Evolutionary conservation across 345 rosid genomes (phyloP).

Genomic region (Chamaenerion angustifolium): DNA sequence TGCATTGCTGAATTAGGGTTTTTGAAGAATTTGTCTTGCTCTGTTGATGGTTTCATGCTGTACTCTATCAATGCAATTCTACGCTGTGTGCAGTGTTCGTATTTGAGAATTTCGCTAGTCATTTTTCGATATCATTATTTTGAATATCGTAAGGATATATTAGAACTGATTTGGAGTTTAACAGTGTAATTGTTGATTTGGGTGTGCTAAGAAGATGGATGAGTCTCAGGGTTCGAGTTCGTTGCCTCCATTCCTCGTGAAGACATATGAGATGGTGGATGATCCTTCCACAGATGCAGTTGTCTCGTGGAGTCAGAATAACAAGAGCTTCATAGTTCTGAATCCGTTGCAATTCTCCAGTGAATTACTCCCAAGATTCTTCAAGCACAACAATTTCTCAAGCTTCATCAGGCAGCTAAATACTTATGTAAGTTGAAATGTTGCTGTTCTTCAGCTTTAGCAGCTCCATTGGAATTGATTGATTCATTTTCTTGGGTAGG

Average conservation of each 20-base stretch:
- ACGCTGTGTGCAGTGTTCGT: too few relatives aligned
- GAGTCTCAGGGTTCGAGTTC: slow-evolving; percentile 59
- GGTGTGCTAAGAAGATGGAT: slow-evolving; percentile 32
- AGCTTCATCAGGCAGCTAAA: slow-evolving; percentile 98
- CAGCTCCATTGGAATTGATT: slow-evolving; percentile 1
- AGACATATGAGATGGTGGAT: slow-evolving; percentile 89
- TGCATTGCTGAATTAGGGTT: too few relatives aligned
- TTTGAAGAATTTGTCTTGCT: too few relatives aligned
- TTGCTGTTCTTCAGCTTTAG: not conserved
- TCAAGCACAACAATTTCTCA: slow-evolving; percentile 85
- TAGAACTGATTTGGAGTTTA: not conserved
- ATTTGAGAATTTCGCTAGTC: too few relatives aligned
- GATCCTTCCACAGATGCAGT: slow-evolving; percentile 55
- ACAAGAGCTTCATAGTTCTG: slow-evolving; percentile 69
- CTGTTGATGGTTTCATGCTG: too few relatives aligned
- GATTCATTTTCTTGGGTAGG: slow-evolving; percentile 30
- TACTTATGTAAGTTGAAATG: slow-evolving; percentile 14
- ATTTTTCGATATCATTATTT: too few relatives aligned
- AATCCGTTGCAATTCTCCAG: slow-evolving; percentile 59
- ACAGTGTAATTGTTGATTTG: not conserved
- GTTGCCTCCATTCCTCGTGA: slow-evolving; percentile 73
- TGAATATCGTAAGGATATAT: not conserved
- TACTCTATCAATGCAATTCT: too few relatives aligned
- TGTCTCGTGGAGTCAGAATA: slow-evolving; percentile 65
- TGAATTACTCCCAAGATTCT: slow-evolving; percentile 72